A percentile compares a stretch with the other conserved stretches of the same genome.
These are phyloP conservation scores for Syzygium malaccense DNA, from an alignment of 441 rosid species.

Conservation along the genomic window DNA sequence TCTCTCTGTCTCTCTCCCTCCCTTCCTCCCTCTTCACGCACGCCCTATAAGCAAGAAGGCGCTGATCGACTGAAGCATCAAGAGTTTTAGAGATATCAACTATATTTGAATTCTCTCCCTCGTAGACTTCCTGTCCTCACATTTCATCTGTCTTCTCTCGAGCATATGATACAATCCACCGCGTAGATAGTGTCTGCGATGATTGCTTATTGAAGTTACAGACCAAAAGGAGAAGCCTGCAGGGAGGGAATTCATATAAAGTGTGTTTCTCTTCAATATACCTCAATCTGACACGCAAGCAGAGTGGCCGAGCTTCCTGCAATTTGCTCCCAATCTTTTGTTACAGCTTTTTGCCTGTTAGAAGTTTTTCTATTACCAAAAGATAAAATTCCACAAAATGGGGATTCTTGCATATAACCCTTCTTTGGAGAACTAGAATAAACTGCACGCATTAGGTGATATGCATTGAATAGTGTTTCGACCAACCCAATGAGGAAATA, in stretches of 20 bases:
- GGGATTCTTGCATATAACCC: neutral
- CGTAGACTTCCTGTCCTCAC: constrained; percentile 6
- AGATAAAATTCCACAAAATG: neutral
- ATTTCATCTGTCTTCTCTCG: neutral
- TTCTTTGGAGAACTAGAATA: neutral
- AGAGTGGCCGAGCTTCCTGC: neutral
- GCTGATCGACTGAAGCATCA: neutral
- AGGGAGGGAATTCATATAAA: constrained; percentile 10
- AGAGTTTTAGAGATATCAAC: neutral
- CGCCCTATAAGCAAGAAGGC: neutral
- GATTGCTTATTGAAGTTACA: neutral
- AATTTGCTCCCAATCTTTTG: neutral
- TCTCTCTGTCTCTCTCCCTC: neutral
- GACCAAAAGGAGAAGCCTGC: neutral
- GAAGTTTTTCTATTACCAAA: neutral
- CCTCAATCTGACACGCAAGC: neutral
- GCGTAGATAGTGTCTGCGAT: neutral
- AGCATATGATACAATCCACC: neutral
- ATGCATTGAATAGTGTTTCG: neutral
- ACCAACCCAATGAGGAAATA: neutral
- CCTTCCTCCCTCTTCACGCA: neutral
- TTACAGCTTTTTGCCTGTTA: neutral
- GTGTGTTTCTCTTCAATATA: constrained; percentile 7
- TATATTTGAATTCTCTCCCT: constrained; percentile 32
- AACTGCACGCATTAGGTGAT: neutral